These are phyloP conservation scores for Heracleum sosnowskyi DNA, from an alignment of 129 eudicot genomes.

Conservation along the genomic window DNA sequence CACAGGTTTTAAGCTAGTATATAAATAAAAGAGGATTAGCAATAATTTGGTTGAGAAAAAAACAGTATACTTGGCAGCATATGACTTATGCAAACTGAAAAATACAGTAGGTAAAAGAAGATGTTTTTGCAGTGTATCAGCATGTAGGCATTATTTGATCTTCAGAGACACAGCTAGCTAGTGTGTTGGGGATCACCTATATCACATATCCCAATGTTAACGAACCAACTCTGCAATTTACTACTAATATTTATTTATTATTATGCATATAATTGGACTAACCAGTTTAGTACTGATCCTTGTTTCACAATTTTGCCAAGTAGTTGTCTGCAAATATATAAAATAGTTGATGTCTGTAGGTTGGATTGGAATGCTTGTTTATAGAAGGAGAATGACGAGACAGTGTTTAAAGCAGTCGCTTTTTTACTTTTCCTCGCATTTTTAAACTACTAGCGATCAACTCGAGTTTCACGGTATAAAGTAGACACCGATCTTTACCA, in stretches of 20 bases:
- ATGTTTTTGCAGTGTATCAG: neutral
- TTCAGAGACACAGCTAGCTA: neutral
- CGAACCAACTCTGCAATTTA: neutral
- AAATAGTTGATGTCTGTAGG: neutral
- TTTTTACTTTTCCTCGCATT: neutral
- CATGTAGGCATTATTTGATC: neutral
- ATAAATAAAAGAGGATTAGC: no score
- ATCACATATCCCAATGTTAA: neutral
- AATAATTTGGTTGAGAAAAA: no score
- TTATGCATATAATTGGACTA: neutral
- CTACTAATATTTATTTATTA: neutral
- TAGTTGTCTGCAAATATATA: neutral
- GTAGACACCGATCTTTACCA: neutral
- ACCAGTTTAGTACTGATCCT: neutral
- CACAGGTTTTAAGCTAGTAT: no score
- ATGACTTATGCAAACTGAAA: neutral
- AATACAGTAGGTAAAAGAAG: neutral
- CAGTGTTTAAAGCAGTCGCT: neutral
- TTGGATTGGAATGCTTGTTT: neutral
- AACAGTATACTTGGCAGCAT: neutral
- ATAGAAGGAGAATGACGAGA: neutral
- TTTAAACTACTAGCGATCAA: conserved; percentile 1
- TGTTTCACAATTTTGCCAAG: conserved; percentile 1
- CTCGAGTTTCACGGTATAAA: conserved; percentile 4
- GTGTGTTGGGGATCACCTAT: neutral